Conservation (phyloP, 164 flowering plant species). For the Annona squamosa region DNA sequence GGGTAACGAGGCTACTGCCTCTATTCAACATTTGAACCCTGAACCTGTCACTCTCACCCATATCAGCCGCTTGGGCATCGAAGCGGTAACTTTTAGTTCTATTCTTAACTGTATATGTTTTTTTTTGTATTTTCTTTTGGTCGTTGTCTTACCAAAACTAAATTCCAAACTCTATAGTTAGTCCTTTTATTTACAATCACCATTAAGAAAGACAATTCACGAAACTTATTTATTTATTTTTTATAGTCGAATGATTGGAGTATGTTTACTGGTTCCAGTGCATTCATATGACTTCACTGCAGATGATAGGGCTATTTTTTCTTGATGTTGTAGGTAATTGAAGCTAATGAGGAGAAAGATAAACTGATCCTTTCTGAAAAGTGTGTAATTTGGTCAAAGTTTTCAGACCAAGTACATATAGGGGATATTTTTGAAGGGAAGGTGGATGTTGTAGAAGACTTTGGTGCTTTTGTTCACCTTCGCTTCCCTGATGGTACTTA, state of each 20-base stretch:
- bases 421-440: constrained; percentile 65
- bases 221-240: background rate
- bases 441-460: constrained; percentile 78
- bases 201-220: no score
- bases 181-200: background rate
- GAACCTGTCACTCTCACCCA: no score
- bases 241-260: background rate
- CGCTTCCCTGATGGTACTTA: constrained; percentile 76
- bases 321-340: constrained; percentile 43
- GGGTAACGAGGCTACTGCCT: no score
- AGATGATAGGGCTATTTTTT: background rate
- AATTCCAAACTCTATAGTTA: background rate
- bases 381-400: constrained; percentile 62
- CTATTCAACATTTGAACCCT: no score
- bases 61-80: no score
- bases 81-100: no score
- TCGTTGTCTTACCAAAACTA: background rate
- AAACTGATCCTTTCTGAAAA: constrained; percentile 83
- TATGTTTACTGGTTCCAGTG: no score
- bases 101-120: no score
- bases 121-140: background rate
- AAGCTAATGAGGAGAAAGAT: constrained; percentile 51
- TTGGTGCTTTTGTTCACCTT: constrained; percentile 85
- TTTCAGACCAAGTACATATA: constrained; percentile 39
- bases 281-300: background rate